These are phyloP conservation scores for Curvularia verruculosa DNA, from an alignment of 2,329 filamentous ascomycete species.

Conservation along the genomic window DNA sequence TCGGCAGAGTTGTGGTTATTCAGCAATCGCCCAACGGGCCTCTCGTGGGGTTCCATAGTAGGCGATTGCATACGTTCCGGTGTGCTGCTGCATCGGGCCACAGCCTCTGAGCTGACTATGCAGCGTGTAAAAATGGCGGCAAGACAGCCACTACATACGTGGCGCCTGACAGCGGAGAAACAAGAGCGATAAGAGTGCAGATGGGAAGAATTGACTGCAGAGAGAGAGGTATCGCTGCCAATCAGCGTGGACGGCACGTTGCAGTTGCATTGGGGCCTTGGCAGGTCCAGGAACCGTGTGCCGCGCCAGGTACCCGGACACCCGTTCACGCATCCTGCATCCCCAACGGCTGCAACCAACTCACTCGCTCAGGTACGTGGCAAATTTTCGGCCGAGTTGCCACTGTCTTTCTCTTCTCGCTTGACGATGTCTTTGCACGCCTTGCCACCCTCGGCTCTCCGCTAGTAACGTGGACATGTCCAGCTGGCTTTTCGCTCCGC, in stretches of 20 bases:
- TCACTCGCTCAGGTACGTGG: constrained; percentile 4
- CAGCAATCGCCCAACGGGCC: constrained; percentile 3
- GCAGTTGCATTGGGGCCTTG: constrained; percentile 2
- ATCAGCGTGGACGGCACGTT: not conserved
- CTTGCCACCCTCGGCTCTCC: not conserved
- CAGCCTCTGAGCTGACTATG: not conserved
- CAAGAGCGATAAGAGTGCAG: not conserved
- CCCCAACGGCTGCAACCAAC: not conserved
- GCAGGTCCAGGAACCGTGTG: not conserved
- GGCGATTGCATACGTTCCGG: not conserved
- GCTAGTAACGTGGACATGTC: constrained; percentile 3
- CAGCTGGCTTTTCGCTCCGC: not conserved
- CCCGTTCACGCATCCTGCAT: constrained; percentile 7
- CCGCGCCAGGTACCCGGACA: constrained; percentile 7
- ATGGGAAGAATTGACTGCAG: not conserved
- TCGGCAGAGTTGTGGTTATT: constrained; percentile 4
- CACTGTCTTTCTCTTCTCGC: not conserved
- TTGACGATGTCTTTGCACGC: not conserved
- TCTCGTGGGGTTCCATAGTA: not conserved
- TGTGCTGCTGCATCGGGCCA: not conserved
- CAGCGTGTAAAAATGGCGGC: not conserved
- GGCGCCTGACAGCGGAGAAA: not conserved
- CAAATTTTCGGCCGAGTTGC: constrained; percentile 1
- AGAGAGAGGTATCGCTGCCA: not conserved
- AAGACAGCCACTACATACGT: not conserved